Base-by-base conservation (phyloP, 208 protist species). In the Trypanosoma boissoni region DNA sequence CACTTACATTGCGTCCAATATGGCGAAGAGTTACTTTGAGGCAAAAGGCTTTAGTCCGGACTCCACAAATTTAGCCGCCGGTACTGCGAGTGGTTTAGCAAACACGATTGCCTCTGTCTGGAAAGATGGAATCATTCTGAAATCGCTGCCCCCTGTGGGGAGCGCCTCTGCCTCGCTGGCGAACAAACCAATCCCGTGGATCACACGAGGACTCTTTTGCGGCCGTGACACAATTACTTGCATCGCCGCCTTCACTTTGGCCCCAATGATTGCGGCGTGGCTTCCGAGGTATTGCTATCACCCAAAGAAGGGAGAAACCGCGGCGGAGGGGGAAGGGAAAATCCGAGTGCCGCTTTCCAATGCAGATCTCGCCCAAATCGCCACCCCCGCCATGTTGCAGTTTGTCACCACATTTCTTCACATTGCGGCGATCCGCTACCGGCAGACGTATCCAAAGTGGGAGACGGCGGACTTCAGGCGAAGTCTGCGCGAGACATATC, bases 371-470 rank as follows among this genome's bases (percentile, higher is more conserved):
- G 83, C 78, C 39, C 87, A 94, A 68, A 73, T 94, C 9, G 12
- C 86, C 31, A 91, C 83, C 1, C 87, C 87, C 12, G 83, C 80
- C 12, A 51, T 80, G 20, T 68, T 94, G 36, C 87, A 94, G 70
- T 80, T 88, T 20, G 32, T 91, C 14, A 94, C 87, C 41, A 94
- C 87, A 31, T 68, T 91, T 5, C 58, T 94, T 52, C 87, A 94
- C 69, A 94, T 94, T 49, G 75, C 76, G 9, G 87, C 86, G 18
- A 93, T 93, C 53, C 86, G 86, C 3, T 93, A 93, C 62, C 72
- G 80, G n/a, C 86, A 93, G 69, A 88, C 83, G 9, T 85, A 93
- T 65, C 86, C 86, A 24, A 77, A 88, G 32, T 93, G 89, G 28
- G 69, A 59, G 37, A 57, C 68, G 69, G 63, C 70, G 37, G 86